Evolutionary conservation across 2,329 filamentous ascomycete species (phyloP).

Genomic region (Fusarium sp.): DNA sequence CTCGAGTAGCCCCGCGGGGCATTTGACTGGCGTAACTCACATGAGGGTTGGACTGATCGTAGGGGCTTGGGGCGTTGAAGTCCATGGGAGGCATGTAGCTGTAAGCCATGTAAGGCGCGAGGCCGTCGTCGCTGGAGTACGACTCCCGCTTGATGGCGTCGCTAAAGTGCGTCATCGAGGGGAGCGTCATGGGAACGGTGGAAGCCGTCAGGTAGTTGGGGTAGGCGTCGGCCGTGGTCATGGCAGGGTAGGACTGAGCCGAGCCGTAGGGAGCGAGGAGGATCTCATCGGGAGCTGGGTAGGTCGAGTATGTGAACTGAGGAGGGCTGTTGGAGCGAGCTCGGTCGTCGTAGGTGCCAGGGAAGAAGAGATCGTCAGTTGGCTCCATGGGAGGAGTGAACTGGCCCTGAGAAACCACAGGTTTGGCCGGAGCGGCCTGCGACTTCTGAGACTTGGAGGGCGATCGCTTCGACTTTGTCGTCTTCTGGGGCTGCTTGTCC

Average conservation of each 20-base stretch:
- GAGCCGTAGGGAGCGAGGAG: conserved; percentile 70
- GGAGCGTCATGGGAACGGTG: conserved; percentile 70
- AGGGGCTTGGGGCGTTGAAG: conserved; percentile 69
- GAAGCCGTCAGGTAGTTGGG: conserved; percentile 66
- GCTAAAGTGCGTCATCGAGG: conserved; percentile 73
- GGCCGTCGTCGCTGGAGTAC: conserved; percentile 67
- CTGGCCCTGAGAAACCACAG: conserved; percentile 62
- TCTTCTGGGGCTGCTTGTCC: conserved; percentile 45
- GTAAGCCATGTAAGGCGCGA: conserved; percentile 77
- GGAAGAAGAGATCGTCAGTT: conserved; percentile 76
- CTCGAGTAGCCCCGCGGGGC: conserved; percentile 53
- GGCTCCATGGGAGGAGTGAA: conserved; percentile 72
- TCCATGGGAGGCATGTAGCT: conserved; percentile 74
- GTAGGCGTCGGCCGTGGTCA: conserved; percentile 65
- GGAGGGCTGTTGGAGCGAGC: conserved; percentile 79
- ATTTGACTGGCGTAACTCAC: conserved; percentile 70
- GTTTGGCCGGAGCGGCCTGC: conserved; percentile 50
- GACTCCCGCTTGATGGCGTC: conserved; percentile 76
- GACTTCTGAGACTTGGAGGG: conserved; percentile 48
- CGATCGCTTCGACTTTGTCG: conserved; percentile 49
- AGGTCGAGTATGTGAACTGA: conserved; percentile 75
- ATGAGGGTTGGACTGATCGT: conserved; percentile 78
- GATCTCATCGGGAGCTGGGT: conserved; percentile 74
- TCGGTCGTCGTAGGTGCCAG: conserved; percentile 70
- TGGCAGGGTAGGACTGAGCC: conserved; percentile 63